Evolutionary conservation across 306 rosid species (phyloP), one percentile per base, ranked within the genome.

Genomic region (Canavalia ensiformis): DNA sequence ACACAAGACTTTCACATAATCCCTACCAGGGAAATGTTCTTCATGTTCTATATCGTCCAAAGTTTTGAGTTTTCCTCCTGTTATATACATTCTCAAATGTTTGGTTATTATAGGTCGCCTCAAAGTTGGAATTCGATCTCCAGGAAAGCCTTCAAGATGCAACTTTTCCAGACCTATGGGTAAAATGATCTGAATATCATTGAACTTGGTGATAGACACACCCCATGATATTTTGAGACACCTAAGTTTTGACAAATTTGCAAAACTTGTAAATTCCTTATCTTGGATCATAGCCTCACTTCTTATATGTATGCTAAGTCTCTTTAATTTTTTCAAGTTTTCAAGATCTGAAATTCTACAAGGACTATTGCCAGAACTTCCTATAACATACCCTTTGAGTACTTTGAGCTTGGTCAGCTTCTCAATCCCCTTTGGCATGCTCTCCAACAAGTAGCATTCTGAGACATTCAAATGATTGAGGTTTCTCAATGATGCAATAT

Each of bases 401-500:
- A 80, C 84, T 83, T 85, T 77, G 1, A 88, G 82, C 0, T 81
- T 67, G 1, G 42, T n/a, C 4, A 88, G 84, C 1, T 60, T 67
- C 0, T 72, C 68, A 4, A 88, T 18, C 31, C 86, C 91, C 72
- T 49, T 83, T 1, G 87, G 89, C 81, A 85, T 77, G 49, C 63
- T 74, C 9, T 83, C 91, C 39, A 88, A 80, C 60, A 88, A 13
- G 74, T 83, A 88, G 66, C 89, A 88, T 18, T 83, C 74, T 0
- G 87, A 85, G 1, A 88, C 6, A 69, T 85, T 82, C 12, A 83
- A 54, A 57, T 83, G 91, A 0, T 75, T 88, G 28, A 88, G 87
- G 29, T 42, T 83, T 71, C 1, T 60, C 44, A 88, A 60, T 0
- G 33, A 18, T 7, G 54, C 41, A 62, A 88, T 80, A n/a, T 81